A percentile compares a stretch with the other conserved stretches of the same genome.
These are phyloP conservation scores for Kazachstania psychrophila DNA, from an alignment of 805 yeast genomes.

Conservation along the genomic window DNA sequence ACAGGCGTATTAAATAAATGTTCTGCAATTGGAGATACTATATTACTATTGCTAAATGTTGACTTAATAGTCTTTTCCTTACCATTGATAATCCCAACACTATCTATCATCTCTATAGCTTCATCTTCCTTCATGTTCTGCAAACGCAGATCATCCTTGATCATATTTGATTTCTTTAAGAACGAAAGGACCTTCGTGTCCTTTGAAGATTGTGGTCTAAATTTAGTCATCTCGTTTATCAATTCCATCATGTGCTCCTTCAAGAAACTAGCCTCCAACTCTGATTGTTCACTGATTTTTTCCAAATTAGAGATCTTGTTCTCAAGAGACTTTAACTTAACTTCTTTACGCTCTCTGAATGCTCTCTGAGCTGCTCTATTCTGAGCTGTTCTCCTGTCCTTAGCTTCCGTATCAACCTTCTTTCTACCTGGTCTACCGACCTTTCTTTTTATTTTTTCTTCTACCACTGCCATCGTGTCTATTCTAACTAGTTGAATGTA, in stretches of 20 bases:
- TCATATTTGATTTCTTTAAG: neutral
- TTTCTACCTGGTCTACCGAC: conserved; percentile 67
- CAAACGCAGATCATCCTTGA: neutral
- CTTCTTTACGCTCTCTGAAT: conserved; percentile 87
- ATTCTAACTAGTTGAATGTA: no score
- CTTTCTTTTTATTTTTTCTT: conserved; percentile 17
- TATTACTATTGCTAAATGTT: no score
- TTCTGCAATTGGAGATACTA: no score
- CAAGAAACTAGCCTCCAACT: conserved; percentile 63
- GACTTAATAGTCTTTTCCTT: no score
- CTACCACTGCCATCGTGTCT: no score
- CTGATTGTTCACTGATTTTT: conserved; percentile 55
- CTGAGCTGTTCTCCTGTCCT: conserved; percentile 87
- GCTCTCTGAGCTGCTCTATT: conserved; percentile 98
- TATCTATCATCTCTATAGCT: conserved; percentile 1
- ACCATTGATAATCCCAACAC: no score
- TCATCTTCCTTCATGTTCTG: conserved; percentile 2
- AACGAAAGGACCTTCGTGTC: conserved; percentile 12
- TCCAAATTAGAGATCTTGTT: conserved; percentile 67
- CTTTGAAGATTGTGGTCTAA: conserved; percentile 34
- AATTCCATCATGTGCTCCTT: conserved; percentile 68
- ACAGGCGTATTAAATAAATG: no score
- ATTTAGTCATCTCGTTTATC: conserved; percentile 58
- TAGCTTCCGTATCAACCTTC: conserved; percentile 69
- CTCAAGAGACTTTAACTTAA: conserved; percentile 76